Evolutionary conservation across 164 flowering plant genomes (phyloP), one percentile per base, ranked within the genome.

Genomic region (Sextonia rubra): DNA sequence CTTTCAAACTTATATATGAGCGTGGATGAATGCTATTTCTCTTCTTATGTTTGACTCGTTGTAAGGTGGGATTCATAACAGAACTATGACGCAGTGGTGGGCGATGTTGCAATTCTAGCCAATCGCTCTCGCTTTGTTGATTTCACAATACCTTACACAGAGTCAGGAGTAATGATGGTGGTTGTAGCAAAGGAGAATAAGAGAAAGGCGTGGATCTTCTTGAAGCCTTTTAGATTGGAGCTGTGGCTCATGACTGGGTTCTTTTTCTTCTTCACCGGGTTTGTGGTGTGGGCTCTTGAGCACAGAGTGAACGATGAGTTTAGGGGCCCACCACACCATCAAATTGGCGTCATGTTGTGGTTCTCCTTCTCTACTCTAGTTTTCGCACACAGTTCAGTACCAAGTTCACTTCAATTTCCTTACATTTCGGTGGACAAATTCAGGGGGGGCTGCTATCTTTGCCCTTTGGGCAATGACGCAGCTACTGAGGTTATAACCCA

Each of bases 41-140:
- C 44, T 7, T 37, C 44, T 37, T 37, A 37, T 37, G 44, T 37
- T 37, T 37, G 44, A 32, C 44, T 32, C 0, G 7, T 32, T 32
- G 44, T 37, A 37, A 37, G 11, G 0, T 37, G 44, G 11, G 44
- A 37, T 37, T 37, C 44, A 52, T 14, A 52, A 14, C 78, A 81
- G 83, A 75, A 55, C 1, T 83, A 25, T 47, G 86, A 83, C 63
- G 86, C 72, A 5, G 78, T 74, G 14, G 80, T 80, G 30, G 84
- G 83, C 3, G 86, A 83, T 60, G 55, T 69, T 4, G 77, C 86
- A 1, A 82, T 82, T 47, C 27, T 24, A 12, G 68, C 74, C 14
- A 77, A 80, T 49, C 32, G 85, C 37, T 74, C 83, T 4, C 26
- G 18, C 9, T 63, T 64, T 27, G 85, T 78, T 2, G 83, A 82